phyloP scores from a whole-genome alignment of 2,329 filamentous ascomycete genomes.

The Penicillium crustosum region DNA sequence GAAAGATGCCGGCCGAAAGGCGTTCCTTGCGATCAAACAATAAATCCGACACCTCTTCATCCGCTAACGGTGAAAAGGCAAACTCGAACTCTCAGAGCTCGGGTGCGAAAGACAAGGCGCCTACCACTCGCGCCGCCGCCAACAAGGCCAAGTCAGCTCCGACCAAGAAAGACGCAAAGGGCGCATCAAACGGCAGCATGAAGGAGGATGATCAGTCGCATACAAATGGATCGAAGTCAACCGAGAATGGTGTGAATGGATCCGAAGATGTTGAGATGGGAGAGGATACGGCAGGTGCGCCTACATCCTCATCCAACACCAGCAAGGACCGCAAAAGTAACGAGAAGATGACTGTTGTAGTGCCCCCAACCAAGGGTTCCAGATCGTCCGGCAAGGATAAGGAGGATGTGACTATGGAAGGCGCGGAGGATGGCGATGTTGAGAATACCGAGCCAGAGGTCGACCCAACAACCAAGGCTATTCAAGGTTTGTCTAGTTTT shows the following conservation, averaged over 20 bases:
- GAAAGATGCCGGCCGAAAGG: conserved; percentile 49
- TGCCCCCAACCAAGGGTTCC: conserved; percentile 68
- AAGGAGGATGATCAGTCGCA: conserved; percentile 71
- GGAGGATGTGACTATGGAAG: conserved; percentile 71
- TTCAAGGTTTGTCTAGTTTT: conserved; percentile 40
- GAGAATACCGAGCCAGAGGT: conserved; percentile 46
- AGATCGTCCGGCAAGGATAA: conserved; percentile 61
- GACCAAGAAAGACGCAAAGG: conserved; percentile 41
- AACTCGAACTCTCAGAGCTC: conserved; percentile 47
- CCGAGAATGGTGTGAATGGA: conserved; percentile 65
- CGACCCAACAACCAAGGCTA: conserved; percentile 52
- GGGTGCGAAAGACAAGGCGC: conserved; percentile 47
- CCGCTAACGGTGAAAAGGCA: conserved; percentile 49
- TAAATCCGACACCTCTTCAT: conserved; percentile 48
- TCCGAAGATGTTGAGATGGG: conserved; percentile 72
- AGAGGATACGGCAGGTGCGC: conserved; percentile 57
- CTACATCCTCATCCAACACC: conserved; percentile 55
- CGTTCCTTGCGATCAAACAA: conserved; percentile 49
- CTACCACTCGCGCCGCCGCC: conserved; percentile 42
- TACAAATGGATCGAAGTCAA: conserved; percentile 66
- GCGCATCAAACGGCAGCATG: conserved; percentile 52
- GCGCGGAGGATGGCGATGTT: conserved; percentile 46
- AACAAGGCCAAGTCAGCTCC: conserved; percentile 41
- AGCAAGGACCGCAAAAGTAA: conserved; percentile 69
- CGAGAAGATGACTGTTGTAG: conserved; percentile 77